Conservation (phyloP, 192 early-diverging fungal genomes). For the Phycomyces blakesleeanus region DNA sequence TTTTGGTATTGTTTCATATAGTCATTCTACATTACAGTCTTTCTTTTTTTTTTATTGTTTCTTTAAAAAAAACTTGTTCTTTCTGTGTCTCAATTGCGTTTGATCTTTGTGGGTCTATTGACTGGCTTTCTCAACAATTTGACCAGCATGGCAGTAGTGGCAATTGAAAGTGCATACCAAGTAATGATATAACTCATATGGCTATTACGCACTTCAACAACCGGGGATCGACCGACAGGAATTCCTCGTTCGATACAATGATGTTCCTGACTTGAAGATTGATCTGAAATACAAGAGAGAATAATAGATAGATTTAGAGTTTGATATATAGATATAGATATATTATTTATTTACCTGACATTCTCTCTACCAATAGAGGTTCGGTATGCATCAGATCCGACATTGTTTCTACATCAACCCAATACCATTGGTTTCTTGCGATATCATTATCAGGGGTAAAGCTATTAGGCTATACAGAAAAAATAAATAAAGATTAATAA, state of each 20-base stretch:
- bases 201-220: constrained; percentile 78
- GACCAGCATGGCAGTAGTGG: constrained; percentile 67
- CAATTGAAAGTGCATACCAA: constrained; percentile 74
- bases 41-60: no score
- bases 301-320: no score
- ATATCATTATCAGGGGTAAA: constrained; percentile 59
- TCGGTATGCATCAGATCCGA: constrained; percentile 57
- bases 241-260: constrained; percentile 52
- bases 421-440: constrained; percentile 79
- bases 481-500: constrained; percentile 15
- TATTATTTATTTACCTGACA: constrained; percentile 42
- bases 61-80: no score
- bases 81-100: constrained; percentile 26
- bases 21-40: no score
- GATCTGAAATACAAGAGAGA: constrained; percentile 29
- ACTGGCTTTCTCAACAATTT: constrained; percentile 56
- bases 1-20: no score
- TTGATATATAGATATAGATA: constrained; percentile 7
- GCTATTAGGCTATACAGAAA: constrained; percentile 42
- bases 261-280: constrained; percentile 40
- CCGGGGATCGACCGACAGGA: constrained; percentile 67
- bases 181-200: constrained; percentile 87
- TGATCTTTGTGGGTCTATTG: constrained; percentile 15
- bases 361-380: constrained; percentile 72
- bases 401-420: constrained; percentile 76